phyloP scores from a whole-genome alignment of 2,329 filamentous ascomycete genomes.

The Aspergillus eucalypticola region DNA sequence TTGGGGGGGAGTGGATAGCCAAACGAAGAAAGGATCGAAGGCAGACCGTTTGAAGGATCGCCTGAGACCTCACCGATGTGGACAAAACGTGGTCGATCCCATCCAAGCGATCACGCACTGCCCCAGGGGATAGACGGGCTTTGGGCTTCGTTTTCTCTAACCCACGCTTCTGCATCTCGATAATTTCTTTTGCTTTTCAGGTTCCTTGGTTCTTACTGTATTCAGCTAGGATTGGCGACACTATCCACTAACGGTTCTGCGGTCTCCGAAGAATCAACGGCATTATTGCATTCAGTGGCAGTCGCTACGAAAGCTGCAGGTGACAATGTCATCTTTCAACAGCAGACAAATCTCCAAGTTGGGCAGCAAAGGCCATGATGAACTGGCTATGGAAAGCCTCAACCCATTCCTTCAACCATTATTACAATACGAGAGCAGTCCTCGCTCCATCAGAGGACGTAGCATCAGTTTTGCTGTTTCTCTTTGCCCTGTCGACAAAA shows the following conservation, averaged over 20 bases:
- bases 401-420: neutral
- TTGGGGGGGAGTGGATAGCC: neutral
- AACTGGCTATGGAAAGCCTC: neutral
- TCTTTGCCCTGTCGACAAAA: neutral
- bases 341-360: neutral
- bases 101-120: constrained; percentile 17
- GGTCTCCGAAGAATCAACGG: constrained; percentile 10
- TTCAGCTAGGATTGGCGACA: constrained; percentile 5
- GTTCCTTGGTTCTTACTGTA: constrained; percentile 1
- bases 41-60: constrained; percentile 19
- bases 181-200: neutral
- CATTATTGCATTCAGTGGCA: constrained; percentile 13
- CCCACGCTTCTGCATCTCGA: neutral
- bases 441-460: neutral
- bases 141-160: constrained; percentile 1
- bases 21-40: constrained; percentile 10
- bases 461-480: neutral
- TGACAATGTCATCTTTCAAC: neutral
- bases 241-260: constrained; percentile 3
- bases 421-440: neutral
- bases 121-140: constrained; percentile 10
- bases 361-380: neutral
- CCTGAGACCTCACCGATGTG: constrained; percentile 17
- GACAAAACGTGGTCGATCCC: constrained; percentile 25
- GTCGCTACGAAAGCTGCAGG: constrained; percentile 2